phyloP scores from a whole-genome alignment of 257 asterid species.

The Misopates orontium region DNA sequence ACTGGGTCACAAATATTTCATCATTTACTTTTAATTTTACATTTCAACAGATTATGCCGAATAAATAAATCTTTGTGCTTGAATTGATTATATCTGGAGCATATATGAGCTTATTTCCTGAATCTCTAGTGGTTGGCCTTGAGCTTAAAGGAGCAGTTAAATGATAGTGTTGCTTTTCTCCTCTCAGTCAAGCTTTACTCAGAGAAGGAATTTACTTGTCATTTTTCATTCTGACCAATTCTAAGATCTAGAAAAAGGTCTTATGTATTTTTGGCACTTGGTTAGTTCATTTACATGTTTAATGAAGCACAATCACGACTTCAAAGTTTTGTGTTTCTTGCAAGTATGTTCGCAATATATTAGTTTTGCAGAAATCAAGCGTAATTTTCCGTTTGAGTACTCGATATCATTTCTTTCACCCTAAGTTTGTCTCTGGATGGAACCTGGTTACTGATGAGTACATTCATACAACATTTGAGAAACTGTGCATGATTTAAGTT shows the following conservation, averaged over 20 bases:
- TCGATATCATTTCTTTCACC: background rate
- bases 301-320: background rate
- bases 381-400: background rate
- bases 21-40: no score
- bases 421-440: conserved; percentile 4
- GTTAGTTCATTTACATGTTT: background rate
- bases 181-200: background rate
- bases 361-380: background rate
- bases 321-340: background rate
- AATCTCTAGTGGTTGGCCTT: background rate
- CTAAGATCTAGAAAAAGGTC: background rate
- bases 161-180: background rate
- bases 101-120: background rate
- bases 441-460: background rate
- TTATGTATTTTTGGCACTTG: background rate
- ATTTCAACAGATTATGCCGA: no score
- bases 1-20: no score
- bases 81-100: background rate
- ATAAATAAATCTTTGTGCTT: background rate
- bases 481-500: background rate
- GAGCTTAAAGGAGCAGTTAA: background rate
- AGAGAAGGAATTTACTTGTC: no score
- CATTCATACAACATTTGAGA: background rate
- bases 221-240: no score
- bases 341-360: background rate